Conservation (phyloP, 2,329 filamentous ascomycete genomes). For the Scedosporium dehoogii region DNA sequence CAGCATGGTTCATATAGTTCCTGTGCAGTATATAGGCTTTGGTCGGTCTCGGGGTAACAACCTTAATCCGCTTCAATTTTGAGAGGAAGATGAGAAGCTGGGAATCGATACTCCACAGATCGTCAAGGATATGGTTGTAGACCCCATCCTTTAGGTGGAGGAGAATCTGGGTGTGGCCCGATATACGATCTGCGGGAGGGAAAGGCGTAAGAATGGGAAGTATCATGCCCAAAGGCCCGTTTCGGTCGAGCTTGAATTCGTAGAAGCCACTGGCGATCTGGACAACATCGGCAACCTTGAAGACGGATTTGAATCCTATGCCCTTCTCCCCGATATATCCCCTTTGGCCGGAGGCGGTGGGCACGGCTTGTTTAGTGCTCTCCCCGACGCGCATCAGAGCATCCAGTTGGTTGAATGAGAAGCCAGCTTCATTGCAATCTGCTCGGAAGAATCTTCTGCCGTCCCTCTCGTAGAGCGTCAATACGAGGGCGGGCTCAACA, state of each 20-base stretch:
- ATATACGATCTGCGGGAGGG: not conserved
- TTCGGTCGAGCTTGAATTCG: slow-evolving; percentile 20
- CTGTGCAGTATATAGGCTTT: not conserved
- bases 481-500: slow-evolving; percentile 11
- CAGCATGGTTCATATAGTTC: not conserved
- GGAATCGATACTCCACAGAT: slow-evolving; percentile 14
- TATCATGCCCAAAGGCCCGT: slow-evolving; percentile 22
- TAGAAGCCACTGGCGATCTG: slow-evolving; percentile 19
- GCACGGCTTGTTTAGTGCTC: slow-evolving; percentile 20
- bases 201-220: slow-evolving; percentile 14
- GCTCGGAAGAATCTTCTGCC: not conserved
- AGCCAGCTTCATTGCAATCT: slow-evolving; percentile 24
- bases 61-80: slow-evolving; percentile 9
- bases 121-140: slow-evolving; percentile 7
- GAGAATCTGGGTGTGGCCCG: slow-evolving; percentile 2
- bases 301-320: slow-evolving; percentile 27
- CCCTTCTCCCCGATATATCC: slow-evolving; percentile 26
- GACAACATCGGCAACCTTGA: slow-evolving; percentile 21
- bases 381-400: slow-evolving; percentile 20
- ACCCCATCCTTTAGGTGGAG: not conserved
- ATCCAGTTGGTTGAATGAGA: slow-evolving; percentile 19
- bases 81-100: slow-evolving; percentile 19
- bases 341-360: slow-evolving; percentile 9
- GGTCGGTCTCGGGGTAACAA: slow-evolving; percentile 4
- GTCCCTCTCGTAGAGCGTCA: slow-evolving; percentile 12